phyloP scores from a whole-genome alignment of 495 filamentous ascomycete genomes.

The Penicillium simplicissimum region DNA sequence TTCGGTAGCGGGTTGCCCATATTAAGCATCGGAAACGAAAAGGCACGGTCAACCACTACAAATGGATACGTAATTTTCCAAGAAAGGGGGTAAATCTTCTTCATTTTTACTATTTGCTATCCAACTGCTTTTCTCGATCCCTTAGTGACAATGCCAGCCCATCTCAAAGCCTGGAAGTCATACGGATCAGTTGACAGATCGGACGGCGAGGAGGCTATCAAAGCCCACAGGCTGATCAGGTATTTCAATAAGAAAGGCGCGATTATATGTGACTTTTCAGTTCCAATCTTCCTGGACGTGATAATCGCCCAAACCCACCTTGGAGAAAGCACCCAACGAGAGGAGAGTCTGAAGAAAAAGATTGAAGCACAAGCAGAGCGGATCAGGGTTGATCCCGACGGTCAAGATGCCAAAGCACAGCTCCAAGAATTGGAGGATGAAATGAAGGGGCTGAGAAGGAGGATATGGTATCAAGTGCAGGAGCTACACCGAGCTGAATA shows the following conservation, averaged over 20 bases:
- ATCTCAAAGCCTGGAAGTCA: too few species aligned
- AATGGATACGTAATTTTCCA: too few species aligned
- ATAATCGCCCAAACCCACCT: not conserved
- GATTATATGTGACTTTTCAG: too few species aligned
- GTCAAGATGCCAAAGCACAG: not conserved
- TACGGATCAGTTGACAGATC: too few species aligned
- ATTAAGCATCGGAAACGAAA: not conserved
- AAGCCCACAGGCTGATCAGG: too few species aligned
- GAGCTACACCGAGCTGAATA: not conserved
- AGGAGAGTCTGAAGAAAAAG: not conserved
- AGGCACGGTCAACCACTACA: too few species aligned
- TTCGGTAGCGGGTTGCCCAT: not conserved
- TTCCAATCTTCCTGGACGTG: not conserved
- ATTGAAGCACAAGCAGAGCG: not conserved
- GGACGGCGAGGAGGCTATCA: not conserved
- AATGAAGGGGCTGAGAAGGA: not conserved
- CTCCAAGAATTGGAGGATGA: not conserved
- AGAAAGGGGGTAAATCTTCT: too few species aligned
- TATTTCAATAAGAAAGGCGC: too few species aligned
- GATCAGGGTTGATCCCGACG: not conserved
- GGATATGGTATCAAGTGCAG: not conserved
- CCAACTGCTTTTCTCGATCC: too few species aligned
- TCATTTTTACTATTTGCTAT: too few species aligned
- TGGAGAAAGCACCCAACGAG: not conserved
- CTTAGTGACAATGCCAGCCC: too few species aligned